Percentiles rank a stretch among this genome's conserved stretches.
phyloP scores from a whole-genome alignment of 768 basidiomycete genomes.

The Rhodotorula kratochvilovae region DNA sequence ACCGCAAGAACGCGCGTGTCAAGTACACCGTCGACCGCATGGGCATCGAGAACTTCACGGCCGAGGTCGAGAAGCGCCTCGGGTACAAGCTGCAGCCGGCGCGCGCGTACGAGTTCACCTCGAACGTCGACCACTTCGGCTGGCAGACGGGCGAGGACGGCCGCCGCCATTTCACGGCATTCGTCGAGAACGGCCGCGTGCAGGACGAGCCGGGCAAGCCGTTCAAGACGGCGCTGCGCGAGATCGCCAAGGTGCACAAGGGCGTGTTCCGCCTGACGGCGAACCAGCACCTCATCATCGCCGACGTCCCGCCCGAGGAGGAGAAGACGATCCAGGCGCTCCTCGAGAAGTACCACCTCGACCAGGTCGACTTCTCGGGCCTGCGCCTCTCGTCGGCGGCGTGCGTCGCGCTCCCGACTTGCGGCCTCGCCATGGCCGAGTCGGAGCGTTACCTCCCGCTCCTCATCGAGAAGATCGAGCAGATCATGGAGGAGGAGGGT shows the following conservation, averaged over 20 bases:
- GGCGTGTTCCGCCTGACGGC: slow-evolving; percentile 88
- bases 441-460: slow-evolving; percentile 81
- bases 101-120: slow-evolving; percentile 72
- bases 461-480: slow-evolving; percentile 89
- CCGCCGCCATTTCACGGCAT: slow-evolving; percentile 79
- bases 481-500: slow-evolving; percentile 87
- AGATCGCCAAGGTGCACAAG: slow-evolving; percentile 91
- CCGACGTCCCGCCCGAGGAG: slow-evolving; percentile 72
- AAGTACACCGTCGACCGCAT: slow-evolving; percentile 95
- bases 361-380: slow-evolving; percentile 73
- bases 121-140: slow-evolving; percentile 89
- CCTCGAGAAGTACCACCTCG: slow-evolving; percentile 78
- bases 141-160: slow-evolving; percentile 86
- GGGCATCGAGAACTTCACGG: slow-evolving; percentile 79
- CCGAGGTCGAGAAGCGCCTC: slow-evolving; percentile 80
- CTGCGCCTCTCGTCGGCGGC: slow-evolving; percentile 85
- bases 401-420: slow-evolving; percentile 84
- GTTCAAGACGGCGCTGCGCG: slow-evolving; percentile 86
- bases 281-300: slow-evolving; percentile 87
- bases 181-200: slow-evolving; percentile 97
- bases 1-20: slow-evolving; percentile 51
- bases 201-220: slow-evolving; percentile 83
- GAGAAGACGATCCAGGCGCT: slow-evolving; percentile 71
- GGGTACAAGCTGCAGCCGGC: slow-evolving; percentile 71
- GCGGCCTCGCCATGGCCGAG: slow-evolving; percentile 72